These are phyloP conservation scores for Fonsecaea pugnacius DNA, from an alignment of 2,329 filamentous ascomycete species.

Conservation along the genomic window DNA sequence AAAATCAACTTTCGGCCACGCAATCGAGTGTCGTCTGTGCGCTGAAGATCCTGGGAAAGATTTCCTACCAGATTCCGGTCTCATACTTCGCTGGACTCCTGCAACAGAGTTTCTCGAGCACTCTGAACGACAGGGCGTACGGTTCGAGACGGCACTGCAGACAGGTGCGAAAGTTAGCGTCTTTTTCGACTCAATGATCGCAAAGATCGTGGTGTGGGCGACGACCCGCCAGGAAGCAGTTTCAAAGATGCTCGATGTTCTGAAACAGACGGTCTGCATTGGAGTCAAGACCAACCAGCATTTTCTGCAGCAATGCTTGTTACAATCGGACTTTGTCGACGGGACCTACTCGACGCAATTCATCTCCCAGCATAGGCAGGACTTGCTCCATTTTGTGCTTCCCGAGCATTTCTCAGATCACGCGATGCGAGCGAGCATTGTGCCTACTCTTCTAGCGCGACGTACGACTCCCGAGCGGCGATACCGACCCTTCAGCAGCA, in stretches of 20 bases:
- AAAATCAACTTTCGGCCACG: constrained; percentile 43
- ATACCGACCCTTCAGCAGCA: constrained; percentile 33
- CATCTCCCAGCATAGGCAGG: constrained; percentile 33
- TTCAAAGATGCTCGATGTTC: constrained; percentile 42
- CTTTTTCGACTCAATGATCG: constrained; percentile 55
- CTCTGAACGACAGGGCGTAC: constrained; percentile 38
- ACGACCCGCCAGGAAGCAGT: constrained; percentile 45
- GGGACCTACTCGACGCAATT: constrained; percentile 42
- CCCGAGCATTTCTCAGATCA: constrained; percentile 18
- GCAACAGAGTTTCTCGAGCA: constrained; percentile 12
- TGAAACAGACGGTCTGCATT: constrained; percentile 62
- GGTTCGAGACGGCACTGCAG: constrained; percentile 50
- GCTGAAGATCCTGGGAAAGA: constrained; percentile 49
- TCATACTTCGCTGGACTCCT: constrained; percentile 44
- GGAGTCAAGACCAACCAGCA: constrained; percentile 59
- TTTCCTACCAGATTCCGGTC: constrained; percentile 46
- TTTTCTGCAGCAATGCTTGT: constrained; percentile 38
- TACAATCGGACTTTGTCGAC: constrained; percentile 51
- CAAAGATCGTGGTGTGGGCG: constrained; percentile 53
- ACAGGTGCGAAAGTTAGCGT: constrained; percentile 47
- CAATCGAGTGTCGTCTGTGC: constrained; percentile 52
- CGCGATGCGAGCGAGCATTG: constrained; percentile 6
- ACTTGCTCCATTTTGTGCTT: constrained; percentile 13
- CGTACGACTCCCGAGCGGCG: constrained; percentile 18
- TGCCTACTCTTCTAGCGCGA: neutral